Evolutionary conservation across 345 rosid species (phyloP).

Genomic region (Citrus inodora): DNA sequence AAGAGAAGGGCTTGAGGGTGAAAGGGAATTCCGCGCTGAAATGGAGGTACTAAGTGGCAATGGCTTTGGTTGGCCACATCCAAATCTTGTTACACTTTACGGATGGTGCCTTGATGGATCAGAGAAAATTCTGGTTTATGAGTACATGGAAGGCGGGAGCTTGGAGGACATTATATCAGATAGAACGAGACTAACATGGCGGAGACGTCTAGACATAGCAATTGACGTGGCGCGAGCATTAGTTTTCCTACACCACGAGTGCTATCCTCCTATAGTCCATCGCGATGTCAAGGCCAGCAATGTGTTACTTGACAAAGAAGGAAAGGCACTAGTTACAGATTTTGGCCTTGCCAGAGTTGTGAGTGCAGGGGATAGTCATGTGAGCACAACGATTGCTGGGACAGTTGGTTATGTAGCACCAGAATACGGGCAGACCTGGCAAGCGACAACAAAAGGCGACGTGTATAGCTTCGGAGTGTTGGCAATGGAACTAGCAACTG

Average conservation of each 20-base stretch:
- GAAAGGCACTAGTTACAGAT: conserved; percentile 79
- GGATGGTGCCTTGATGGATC: conserved; percentile 88
- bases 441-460: conserved; percentile 89
- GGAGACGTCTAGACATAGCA: conserved; percentile 54
- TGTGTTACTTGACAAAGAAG: conserved; percentile 65
- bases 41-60: conserved; percentile 88
- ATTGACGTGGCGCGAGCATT: conserved; percentile 70
- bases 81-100: conserved; percentile 78
- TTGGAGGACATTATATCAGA: conserved; percentile 78
- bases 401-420: conserved; percentile 95
- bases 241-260: conserved; percentile 86
- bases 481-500: conserved; percentile 85
- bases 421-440: conserved; percentile 92
- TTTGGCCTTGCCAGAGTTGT: conserved; percentile 87
- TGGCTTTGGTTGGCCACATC: conserved; percentile 88
- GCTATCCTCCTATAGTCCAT: conserved; percentile 83
- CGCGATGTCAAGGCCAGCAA: conserved; percentile 97
- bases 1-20: conserved; percentile 81
- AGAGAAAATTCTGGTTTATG: conserved; percentile 77
- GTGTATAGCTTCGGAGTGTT: conserved; percentile 90
- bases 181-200: conserved; percentile 56
- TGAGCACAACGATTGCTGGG: conserved; percentile 89
- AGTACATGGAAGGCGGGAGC: conserved; percentile 89
- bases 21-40: conserved; percentile 80
- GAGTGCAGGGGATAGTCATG: conserved; percentile 72